Evolutionary conservation across 2,329 filamentous ascomycete species (phyloP).

Genomic region (Fusarium temperatum): DNA sequence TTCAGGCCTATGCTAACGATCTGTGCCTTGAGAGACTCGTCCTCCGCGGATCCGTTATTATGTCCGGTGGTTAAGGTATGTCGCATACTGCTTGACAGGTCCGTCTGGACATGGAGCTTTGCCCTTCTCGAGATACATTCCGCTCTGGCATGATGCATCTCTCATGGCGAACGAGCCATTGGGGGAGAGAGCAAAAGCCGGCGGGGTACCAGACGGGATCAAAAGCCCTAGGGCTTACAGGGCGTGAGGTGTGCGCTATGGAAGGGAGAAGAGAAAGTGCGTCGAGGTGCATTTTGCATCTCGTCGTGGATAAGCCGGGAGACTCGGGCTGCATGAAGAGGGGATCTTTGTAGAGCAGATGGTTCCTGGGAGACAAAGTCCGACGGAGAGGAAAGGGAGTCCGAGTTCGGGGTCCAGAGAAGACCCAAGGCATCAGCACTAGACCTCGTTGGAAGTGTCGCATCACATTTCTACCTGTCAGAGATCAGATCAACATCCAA

Average conservation of each 20-base stretch:
- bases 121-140: constrained; percentile 1
- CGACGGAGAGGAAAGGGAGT: neutral
- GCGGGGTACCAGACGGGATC: constrained; percentile 23
- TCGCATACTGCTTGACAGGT: neutral
- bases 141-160: neutral
- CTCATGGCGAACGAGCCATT: constrained; percentile 8
- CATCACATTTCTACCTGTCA: neutral
- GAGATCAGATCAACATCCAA: constrained; percentile 6
- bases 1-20: neutral
- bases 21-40: constrained; percentile 10
- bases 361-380: constrained; percentile 24
- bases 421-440: constrained; percentile 22
- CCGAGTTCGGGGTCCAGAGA: neutral
- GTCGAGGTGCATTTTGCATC: constrained; percentile 12
- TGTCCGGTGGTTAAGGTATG: constrained; percentile 1
- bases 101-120: constrained; percentile 2
- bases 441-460: constrained; percentile 5
- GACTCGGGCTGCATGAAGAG: constrained; percentile 13
- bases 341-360: constrained; percentile 30
- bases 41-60: constrained; percentile 7
- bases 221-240: constrained; percentile 41
- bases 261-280: neutral
- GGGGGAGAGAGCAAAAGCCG: constrained; percentile 1
- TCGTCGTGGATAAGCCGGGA: constrained; percentile 15
- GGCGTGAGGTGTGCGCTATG: constrained; percentile 20